These are phyloP conservation scores for Thermomyces lanuginosus DNA, from an alignment of 2,329 filamentous ascomycete genomes.

Conservation along the genomic window DNA sequence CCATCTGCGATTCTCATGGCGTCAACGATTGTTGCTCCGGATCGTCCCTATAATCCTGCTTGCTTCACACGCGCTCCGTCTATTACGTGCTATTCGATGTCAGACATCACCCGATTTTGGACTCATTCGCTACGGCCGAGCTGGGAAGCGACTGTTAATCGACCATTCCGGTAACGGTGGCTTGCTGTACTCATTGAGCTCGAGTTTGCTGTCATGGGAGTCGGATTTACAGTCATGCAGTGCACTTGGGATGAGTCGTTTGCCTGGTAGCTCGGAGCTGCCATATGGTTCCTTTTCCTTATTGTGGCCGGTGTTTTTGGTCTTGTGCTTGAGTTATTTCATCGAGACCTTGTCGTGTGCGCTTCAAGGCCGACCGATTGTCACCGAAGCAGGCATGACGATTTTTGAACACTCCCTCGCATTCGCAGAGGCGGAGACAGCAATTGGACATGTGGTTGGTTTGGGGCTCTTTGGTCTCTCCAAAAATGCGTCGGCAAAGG, in stretches of 20 bases:
- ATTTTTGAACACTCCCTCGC: slow-evolving; percentile 91
- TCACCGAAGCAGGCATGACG: slow-evolving; percentile 86
- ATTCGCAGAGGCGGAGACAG: slow-evolving; percentile 86
- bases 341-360: slow-evolving; percentile 78
- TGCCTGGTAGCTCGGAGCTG: slow-evolving; percentile 34
- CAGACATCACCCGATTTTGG: slow-evolving; percentile 67
- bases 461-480: slow-evolving; percentile 46
- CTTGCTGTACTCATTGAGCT: slow-evolving; percentile 56
- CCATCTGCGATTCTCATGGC: slow-evolving; percentile 59
- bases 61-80: slow-evolving; percentile 46
- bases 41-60: slow-evolving; percentile 56
- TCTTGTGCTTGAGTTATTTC: slow-evolving; percentile 58
- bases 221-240: slow-evolving; percentile 59
- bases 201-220: slow-evolving; percentile 54
- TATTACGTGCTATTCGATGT: slow-evolving; percentile 78
- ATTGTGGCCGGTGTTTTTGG: slow-evolving; percentile 35
- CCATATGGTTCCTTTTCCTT: slow-evolving; percentile 63
- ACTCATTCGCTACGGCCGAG: slow-evolving; percentile 51
- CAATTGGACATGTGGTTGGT: slow-evolving; percentile 63
- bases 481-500: slow-evolving; percentile 25
- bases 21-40: slow-evolving; percentile 53
- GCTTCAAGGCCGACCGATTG: slow-evolving; percentile 62
- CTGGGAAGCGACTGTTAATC: slow-evolving; percentile 47
- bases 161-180: slow-evolving; percentile 55
- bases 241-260: slow-evolving; percentile 54